These are phyloP conservation scores for Fraxinus angustifolia DNA, from an alignment of 305 asterid species.

Conservation along the genomic window DNA sequence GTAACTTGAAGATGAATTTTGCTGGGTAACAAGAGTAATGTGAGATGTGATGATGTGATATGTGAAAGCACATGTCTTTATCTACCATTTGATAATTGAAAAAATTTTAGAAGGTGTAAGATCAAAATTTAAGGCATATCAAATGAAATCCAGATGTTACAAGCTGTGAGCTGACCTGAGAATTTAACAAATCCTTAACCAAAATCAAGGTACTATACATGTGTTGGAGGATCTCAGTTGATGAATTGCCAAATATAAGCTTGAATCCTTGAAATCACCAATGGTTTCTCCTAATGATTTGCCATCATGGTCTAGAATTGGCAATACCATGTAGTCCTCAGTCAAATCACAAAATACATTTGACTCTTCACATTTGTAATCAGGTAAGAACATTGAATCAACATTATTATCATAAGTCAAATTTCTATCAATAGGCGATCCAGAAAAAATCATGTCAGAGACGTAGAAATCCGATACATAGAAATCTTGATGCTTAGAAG, in stretches of 20 bases:
- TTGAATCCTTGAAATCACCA: conserved; percentile 27
- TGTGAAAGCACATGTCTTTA: not conserved
- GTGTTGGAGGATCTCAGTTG: conserved; percentile 40
- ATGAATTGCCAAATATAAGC: conserved; percentile 45
- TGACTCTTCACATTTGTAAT: conserved; percentile 59
- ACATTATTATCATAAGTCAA: conserved; percentile 40
- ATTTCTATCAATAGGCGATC: conserved; percentile 43
- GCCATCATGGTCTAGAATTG: conserved; percentile 48
- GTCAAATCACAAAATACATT: conserved; percentile 49
- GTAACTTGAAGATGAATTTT: no score
- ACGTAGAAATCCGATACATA: conserved; percentile 60
- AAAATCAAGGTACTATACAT: no score
- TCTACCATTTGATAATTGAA: not conserved
- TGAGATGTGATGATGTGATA: not conserved
- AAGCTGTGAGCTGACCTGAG: no score
- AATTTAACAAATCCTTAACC: no score
- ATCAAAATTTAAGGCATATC: not conserved
- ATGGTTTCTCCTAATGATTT: conserved; percentile 42
- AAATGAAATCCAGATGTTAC: not conserved
- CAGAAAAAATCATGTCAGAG: conserved; percentile 76
- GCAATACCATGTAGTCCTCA: conserved; percentile 59
- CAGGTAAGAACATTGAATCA: conserved; percentile 47
- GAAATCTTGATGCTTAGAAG: conserved; percentile 58
- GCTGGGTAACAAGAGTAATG: no score
- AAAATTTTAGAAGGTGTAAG: not conserved